Base-by-base conservation (phyloP, 1,139 yeast species). In the Saccharomyces hybrid region DNA sequence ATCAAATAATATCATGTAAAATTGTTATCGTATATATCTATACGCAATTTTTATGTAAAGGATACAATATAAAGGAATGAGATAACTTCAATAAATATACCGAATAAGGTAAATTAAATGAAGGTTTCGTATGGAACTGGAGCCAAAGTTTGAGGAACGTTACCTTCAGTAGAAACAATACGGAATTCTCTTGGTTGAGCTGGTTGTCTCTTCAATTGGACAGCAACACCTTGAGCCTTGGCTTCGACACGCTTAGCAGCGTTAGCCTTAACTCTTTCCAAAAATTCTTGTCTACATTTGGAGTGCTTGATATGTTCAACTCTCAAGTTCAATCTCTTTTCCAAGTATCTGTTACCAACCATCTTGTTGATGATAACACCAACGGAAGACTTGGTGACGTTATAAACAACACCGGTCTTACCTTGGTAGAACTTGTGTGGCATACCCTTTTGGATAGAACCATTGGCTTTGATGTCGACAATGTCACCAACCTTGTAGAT, bases 371-470 rank as follows among this genome's bases (percentile, higher is more conserved):
- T 79, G 75, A 93, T 88, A 71, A 93, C 95, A 85, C 99, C 99
- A 68, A 93, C 98, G 64, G 99, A 82, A 63, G 96, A 80, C 84
- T 88, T 93, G 86, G 99, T 93, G 70, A 93, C 95, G 85, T 93
- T 93, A 95, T 84, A 93, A 67, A 93, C 86, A 70, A 91, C 89
- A 86, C 99, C 99, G 68, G 99, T 93, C 87, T 90, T 93, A 81
- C 99, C 99, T 84, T 91, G 97, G 97, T 93, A 93, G 87, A 84
- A 91, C 84, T 93, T 93, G 90, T 89, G 97, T 78, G 99, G 99
- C 97, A 93, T 90, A 88, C 99, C 98, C 86, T 91, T 90, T 79
- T 93, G 98, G 82, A 91, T 83, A 70, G 99, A 84, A 84, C 97
- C 97, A 78, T 93, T 93, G 79, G 96, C 99, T 82, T 89, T 91